Conservation (phyloP, 2,329 filamentous ascomycete genomes). For the Camillea tinctor region DNA sequence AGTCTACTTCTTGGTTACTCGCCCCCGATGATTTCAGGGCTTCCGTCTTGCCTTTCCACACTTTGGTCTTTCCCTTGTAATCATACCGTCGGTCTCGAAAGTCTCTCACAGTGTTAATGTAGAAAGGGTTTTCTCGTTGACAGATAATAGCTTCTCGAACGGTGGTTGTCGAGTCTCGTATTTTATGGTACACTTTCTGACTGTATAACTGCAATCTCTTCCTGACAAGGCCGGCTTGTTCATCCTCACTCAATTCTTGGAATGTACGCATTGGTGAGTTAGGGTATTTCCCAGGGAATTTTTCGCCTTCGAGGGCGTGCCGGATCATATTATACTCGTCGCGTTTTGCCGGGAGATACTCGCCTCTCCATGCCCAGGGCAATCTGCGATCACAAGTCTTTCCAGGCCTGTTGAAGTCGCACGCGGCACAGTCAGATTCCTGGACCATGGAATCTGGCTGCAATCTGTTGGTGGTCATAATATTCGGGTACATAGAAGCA, state of each 20-base stretch:
- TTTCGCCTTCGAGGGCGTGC: conserved; percentile 86
- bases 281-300: conserved; percentile 77
- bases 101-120: conserved; percentile 92
- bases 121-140: conserved; percentile 96
- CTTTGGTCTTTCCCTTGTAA: conserved; percentile 97
- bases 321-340: conserved; percentile 99
- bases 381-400: conserved; percentile 94
- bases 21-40: conserved; percentile 81
- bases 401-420: conserved; percentile 95
- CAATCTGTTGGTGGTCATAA: conserved; percentile 98
- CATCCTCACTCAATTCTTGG: conserved; percentile 75
- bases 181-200: conserved; percentile 99
- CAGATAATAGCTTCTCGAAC: conserved; percentile 97
- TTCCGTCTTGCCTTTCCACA: conserved; percentile 97
- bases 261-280: conserved; percentile 72
- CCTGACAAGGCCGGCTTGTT: conserved; percentile 76
- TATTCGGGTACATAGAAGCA: conserved; percentile 99
- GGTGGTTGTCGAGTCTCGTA: conserved; percentile 90
- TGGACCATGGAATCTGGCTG: conserved; percentile 99
- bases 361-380: conserved; percentile 97
- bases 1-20: conserved; percentile 72
- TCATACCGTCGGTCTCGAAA: conserved; percentile 97
- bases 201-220: conserved; percentile 91
- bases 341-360: conserved; percentile 91
- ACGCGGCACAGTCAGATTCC: conserved; percentile 93